phyloP scores from a whole-genome alignment of 768 basidiomycete species.

The Phylloporus arenicola region DNA sequence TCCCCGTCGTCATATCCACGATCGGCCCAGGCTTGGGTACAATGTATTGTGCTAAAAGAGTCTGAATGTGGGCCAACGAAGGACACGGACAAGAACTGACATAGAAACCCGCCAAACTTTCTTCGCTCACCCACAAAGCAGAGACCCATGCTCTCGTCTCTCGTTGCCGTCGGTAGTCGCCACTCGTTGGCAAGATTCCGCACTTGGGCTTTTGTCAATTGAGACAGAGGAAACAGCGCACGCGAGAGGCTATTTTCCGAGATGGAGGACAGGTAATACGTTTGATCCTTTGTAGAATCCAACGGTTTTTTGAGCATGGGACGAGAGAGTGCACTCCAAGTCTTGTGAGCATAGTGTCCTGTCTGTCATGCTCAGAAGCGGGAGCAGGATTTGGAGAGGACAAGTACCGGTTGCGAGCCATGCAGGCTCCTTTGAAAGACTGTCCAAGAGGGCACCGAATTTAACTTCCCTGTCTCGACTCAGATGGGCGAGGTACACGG shows the following conservation, averaged over 20 bases:
- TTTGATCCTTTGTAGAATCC: constrained; percentile 80
- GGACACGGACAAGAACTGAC: constrained; percentile 35
- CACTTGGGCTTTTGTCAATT: constrained; percentile 64
- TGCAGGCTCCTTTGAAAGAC: constrained; percentile 39
- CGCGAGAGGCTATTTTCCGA: constrained; percentile 56
- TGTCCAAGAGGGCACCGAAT: constrained; percentile 77
- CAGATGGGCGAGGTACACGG: not conserved
- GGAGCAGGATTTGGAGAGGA: not conserved
- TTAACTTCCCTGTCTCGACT: constrained; percentile 67
- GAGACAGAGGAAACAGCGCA: constrained; percentile 77
- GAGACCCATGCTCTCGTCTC: constrained; percentile 88
- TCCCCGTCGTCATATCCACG: constrained; percentile 50
- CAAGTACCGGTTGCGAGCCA: constrained; percentile 79
- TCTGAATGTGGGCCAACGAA: not conserved
- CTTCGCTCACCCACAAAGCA: constrained; percentile 88
- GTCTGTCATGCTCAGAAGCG: constrained; percentile 1
- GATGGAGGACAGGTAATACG: constrained; percentile 84
- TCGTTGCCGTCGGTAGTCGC: constrained; percentile 63
- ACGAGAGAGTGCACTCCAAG: constrained; percentile 39
- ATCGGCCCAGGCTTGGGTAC: constrained; percentile 65
- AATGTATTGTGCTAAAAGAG: constrained; percentile 66
- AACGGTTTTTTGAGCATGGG: constrained; percentile 48
- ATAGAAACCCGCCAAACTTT: constrained; percentile 67
- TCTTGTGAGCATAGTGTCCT: constrained; percentile 86
- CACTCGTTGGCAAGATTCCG: constrained; percentile 61